Conservation (phyloP, 352 stramenopile species). For the Phytophthora sp. region DNA sequence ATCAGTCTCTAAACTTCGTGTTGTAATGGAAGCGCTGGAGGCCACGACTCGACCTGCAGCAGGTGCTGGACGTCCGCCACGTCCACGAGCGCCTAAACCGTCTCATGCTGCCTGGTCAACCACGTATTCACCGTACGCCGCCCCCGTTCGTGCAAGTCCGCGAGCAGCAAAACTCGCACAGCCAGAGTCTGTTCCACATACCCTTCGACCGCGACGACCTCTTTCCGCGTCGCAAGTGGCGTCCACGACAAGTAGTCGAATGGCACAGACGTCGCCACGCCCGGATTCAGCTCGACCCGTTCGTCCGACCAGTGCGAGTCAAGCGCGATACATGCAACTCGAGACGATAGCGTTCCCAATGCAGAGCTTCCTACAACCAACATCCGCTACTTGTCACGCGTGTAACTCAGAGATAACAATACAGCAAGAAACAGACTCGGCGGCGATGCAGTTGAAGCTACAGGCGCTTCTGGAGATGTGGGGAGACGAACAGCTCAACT, state of each 20-base stretch:
- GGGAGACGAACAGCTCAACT: slow-evolving; percentile 51
- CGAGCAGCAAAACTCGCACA: slow-evolving; percentile 34
- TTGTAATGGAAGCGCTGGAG: slow-evolving; percentile 20
- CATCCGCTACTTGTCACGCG: slow-evolving; percentile 7
- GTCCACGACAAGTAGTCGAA: slow-evolving; percentile 30
- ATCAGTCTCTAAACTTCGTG: neutral
- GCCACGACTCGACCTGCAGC: neutral
- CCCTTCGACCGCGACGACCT: slow-evolving; percentile 37
- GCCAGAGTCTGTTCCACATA: slow-evolving; percentile 5
- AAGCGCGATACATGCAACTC: slow-evolving; percentile 34
- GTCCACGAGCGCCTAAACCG: slow-evolving; percentile 29
- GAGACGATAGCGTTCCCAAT: slow-evolving; percentile 43
- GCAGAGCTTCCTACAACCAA: slow-evolving; percentile 21
- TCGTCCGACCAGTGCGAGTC: slow-evolving; percentile 50
- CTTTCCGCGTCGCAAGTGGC: slow-evolving; percentile 45
- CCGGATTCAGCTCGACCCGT: slow-evolving; percentile 30
- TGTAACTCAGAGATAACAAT: slow-evolving; percentile 18
- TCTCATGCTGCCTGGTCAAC: slow-evolving; percentile 22
- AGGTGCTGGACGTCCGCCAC: slow-evolving; percentile 26
- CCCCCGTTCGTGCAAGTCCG: slow-evolving; percentile 35
- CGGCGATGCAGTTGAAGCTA: slow-evolving; percentile 47
- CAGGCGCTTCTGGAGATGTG: slow-evolving; percentile 59
- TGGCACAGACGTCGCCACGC: slow-evolving; percentile 17
- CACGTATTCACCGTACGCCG: slow-evolving; percentile 32
- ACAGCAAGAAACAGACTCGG: slow-evolving; percentile 27